Evolutionary conservation across 2,329 filamentous ascomycete genomes (phyloP), one percentile per base, ranked within the genome.

Genomic region (Diaporthe vexans): DNA sequence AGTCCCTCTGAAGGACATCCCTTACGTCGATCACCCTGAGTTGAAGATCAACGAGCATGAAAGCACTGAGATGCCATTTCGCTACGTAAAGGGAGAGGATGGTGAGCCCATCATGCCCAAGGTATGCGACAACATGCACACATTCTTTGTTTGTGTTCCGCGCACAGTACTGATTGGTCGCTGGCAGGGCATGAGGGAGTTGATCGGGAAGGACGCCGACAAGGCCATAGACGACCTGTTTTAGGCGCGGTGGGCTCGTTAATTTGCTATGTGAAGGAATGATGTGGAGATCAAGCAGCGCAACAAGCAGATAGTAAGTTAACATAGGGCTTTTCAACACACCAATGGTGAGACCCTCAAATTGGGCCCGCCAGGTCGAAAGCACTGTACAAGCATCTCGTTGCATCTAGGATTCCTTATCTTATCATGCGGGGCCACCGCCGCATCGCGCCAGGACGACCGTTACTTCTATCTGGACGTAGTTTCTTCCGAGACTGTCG

Each of bases 1-100:
- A 98, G 95, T 93, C 51, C 89, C 94, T 0, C 86, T 99, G 61
- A 91, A 94, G 73, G 87, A 95, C 77, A 93, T 99, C 46, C 88
- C 91, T 2, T 98, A 97, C 81, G 83, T 97, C 46, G 95, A 98
- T 82, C 92, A 94, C 80, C 97, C 97, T 0, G 96, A 98, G 81
- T 90, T 99, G 81, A 92, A 92, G 81, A 93, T 98, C 82, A 94
- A 94, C 82, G 92, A 97, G 81, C 93, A 97, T 80, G 97, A 99
- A 85, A 97, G 94, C 82, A 98, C 95, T 0, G 90, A 98, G 83
- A 98, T 99, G 97, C 97, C 97, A 0, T 99, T 99, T 84, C 94
- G 97, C 78, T 99, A 99, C 81, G 95, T 99, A 68, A 93, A 90
- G 81, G 92, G 89, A 69, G 85, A 90, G 15, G 87, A 94, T 73